Conservation (phyloP, 2,329 filamentous ascomycete genomes). For the Colletotrichum sp. region DNA sequence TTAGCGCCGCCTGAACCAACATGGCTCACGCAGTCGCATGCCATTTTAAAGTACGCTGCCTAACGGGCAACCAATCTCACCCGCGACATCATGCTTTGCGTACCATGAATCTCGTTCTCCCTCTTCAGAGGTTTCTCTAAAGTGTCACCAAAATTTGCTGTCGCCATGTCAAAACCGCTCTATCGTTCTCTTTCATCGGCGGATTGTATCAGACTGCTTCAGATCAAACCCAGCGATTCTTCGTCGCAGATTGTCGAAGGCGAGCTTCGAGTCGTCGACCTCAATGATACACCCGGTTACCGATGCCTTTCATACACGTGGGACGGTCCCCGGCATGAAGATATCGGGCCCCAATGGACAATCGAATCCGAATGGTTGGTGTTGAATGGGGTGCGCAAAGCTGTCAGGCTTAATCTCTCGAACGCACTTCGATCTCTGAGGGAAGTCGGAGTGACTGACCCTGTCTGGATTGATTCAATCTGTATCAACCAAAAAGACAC, state of each 20-base stretch:
- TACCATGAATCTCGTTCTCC: too few species aligned
- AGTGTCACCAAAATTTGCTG: too few species aligned
- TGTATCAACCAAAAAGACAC: not conserved
- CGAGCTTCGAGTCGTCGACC: not conserved
- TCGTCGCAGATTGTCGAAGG: not conserved
- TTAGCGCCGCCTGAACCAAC: too few species aligned
- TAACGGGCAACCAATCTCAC: too few species aligned
- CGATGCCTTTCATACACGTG: not conserved
- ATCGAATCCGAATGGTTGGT: not conserved
- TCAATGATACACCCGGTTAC: not conserved
- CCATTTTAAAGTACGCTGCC: too few species aligned
- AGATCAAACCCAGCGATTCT: not conserved
- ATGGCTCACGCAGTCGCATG: too few species aligned
- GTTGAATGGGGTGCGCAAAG: not conserved
- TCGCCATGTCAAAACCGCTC: not conserved
- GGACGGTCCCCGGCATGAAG: not conserved
- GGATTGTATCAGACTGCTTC: not conserved
- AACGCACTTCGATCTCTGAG: not conserved
- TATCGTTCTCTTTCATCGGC: not conserved
- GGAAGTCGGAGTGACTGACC: not conserved
- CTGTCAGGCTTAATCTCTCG: not conserved
- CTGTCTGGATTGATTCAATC: not conserved
- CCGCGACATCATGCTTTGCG: rapidly evolving
- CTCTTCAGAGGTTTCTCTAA: rapidly evolving
- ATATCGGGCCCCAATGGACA: not conserved